Evolutionary conservation across 208 protist species (phyloP), one percentile per base, ranked within the genome.

Genomic region (Trypanosoma rangeli): DNA sequence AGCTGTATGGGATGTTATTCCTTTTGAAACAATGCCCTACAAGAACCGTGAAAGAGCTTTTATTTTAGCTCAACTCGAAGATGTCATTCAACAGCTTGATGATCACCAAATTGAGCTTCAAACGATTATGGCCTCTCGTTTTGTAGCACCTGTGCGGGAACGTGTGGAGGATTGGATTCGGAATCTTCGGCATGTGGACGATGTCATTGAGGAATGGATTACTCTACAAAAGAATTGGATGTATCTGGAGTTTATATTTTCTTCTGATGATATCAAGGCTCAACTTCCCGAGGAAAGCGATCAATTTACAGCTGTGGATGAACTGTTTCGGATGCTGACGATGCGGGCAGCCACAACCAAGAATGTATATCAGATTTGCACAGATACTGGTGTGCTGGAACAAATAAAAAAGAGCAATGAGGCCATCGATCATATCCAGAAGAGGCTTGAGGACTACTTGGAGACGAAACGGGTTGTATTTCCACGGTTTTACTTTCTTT

Each of bases 191-290:
- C 78, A 84, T 50, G 79, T 98, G 20, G 62, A 84, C 64, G 87
- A 93, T 63, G 93, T 98, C 12, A 83, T 99, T 49, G 95, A 99
- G 33, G 94, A 98, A 66, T 99, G 97, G 96, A 87, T 98, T 39
- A 93, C 85, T 26, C 85, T 97, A 54, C 98, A 99, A 76, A 96
- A 94, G 35, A 94, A 89, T 61, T 99, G 98, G 97, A 96, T 99
- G 84, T 99, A 99, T 79, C 83, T 99, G 16, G 97, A 99, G 77
- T 98, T 98, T 79, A 99, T 99, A 73, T 99, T 99, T 74, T 92
- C 88, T 15, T 98, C 94, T 20, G 92, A 97, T 58, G 98, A 99
- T 73, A 99, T 99, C 68, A 98, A 98, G 68, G 86, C 90, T 46
- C 94, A 98, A 72, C 85, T 98, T 44, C 94, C 91, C 1, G 86